Percentiles rank a stretch among this genome's conserved stretches.
These are phyloP conservation scores for Gigaspora rosea DNA, from an alignment of 192 early-diverging fungal species.

Conservation along the genomic window DNA sequence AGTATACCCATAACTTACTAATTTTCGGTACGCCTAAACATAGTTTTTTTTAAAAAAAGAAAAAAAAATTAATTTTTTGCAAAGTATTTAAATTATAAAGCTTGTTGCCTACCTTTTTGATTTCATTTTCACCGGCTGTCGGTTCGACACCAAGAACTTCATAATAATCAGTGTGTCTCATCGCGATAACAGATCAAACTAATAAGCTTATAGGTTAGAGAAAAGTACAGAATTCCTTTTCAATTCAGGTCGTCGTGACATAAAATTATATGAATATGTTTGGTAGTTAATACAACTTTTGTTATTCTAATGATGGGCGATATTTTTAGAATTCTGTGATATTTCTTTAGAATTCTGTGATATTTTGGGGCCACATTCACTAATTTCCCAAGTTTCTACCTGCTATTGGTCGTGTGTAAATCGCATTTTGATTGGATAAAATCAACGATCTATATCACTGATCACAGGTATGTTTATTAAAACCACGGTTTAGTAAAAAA, in stretches of 20 bases:
- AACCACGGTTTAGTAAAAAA: too few relatives aligned
- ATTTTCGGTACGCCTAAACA: conserved; percentile 56
- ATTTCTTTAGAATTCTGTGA: too few relatives aligned
- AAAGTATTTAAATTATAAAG: background rate
- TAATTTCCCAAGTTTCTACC: too few relatives aligned
- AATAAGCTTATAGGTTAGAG: background rate
- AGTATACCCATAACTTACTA: conserved; percentile 37
- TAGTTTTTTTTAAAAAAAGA: background rate
- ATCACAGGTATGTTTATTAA: too few relatives aligned
- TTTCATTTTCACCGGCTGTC: conserved; percentile 45
- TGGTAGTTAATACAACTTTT: too few relatives aligned
- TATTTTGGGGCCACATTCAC: too few relatives aligned
- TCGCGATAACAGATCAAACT: background rate
- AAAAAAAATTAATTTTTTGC: background rate
- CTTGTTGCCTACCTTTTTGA: conserved; percentile 45
- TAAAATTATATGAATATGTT: background rate
- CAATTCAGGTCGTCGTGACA: background rate
- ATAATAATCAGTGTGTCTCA: conserved; percentile 49
- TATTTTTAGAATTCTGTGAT: too few relatives aligned
- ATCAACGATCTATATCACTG: too few relatives aligned
- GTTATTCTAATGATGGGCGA: too few relatives aligned
- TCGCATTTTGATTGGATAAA: too few relatives aligned
- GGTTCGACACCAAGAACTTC: conserved; percentile 65
- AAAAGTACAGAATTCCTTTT: background rate
- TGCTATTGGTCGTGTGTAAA: too few relatives aligned